A percentile compares a stretch with the other conserved stretches of the same genome.
Conservation (phyloP, 345 rosid species). For the Populus nigra region DNA sequence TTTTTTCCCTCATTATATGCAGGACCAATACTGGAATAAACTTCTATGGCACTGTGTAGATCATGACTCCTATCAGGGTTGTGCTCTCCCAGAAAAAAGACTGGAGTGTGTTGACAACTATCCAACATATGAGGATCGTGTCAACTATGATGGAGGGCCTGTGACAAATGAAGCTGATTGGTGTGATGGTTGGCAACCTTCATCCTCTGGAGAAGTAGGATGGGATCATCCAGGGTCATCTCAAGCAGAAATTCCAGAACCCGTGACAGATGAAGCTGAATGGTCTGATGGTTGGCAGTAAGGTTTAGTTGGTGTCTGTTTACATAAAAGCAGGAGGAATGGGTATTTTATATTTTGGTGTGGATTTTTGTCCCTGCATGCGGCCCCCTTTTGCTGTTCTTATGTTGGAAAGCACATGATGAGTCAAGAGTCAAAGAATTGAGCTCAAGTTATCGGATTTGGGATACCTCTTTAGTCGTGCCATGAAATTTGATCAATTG, state of each 20-base stretch:
- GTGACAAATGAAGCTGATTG: neutral
- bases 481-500: neutral
- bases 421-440: neutral
- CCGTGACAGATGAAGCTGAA: slow-evolving; percentile 49
- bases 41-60: slow-evolving; percentile 27
- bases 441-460: neutral
- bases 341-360: neutral
- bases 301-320: neutral
- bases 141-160: slow-evolving; percentile 17
- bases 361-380: neutral
- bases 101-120: neutral
- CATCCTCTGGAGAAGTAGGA: slow-evolving; percentile 23
- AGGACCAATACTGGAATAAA: slow-evolving; percentile 23
- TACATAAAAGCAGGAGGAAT: neutral
- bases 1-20: neutral
- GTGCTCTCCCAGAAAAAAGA: slow-evolving; percentile 21
- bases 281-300: slow-evolving; percentile 83
- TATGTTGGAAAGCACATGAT: neutral
- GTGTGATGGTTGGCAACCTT: neutral
- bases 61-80: slow-evolving; percentile 23
- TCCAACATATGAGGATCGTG: slow-evolving; percentile 19
- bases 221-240: slow-evolving; percentile 31
- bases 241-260: slow-evolving; percentile 27
- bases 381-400: neutral
- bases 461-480: neutral